Evolutionary conservation across 1,284 basidiomycete genomes (phyloP), one percentile per base, ranked within the genome.

Genomic region (Golubevia pallescens): DNA sequence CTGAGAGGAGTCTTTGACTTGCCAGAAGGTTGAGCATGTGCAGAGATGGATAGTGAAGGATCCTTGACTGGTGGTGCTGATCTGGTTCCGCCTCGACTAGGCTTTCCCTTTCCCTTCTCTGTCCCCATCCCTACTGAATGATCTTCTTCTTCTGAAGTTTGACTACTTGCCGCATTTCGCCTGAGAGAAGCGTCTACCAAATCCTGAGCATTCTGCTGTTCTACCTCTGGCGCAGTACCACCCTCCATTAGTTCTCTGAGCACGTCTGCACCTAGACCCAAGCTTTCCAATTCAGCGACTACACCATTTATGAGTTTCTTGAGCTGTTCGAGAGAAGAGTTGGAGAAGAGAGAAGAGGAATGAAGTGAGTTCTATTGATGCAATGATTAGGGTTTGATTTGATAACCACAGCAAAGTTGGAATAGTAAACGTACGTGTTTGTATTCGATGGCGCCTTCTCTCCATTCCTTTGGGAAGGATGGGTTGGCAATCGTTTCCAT

Each of bases 291-390:
- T 86, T 98, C 95, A 16, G 88, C 87, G 0, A 93, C 93, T 57
- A 95, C 90, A 82, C 92, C 89, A 77, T 94, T 93, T 81, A 98
- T 94, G 61, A 97, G 88, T 80, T 94, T 95, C 87, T 98, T 97
- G 71, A 98, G 90, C 92, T 94, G 79, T 14, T 51, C 20, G 60
- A 32, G 21, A 32, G 19, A 34, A 55, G 48, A 51, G 13, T 23
- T 3, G n/a, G 13, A 48, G 42, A 6, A 20, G 23, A 13, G 69
- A 24, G 23, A 34, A 28, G 62, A 62, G 10, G 6, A n/a, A 52
- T 57, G 3, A 38, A 38, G 34, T 38, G 34, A 38, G 34, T 38
- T 38, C 5, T 5, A 38, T 38, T 38, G n/a, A n/a, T n/a, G n/a
- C n/a, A n/a, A n/a, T n/a, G 10, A 5, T 5, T 5, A 38, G 34